Percentiles rank a stretch among this genome's conserved stretches.
Conservation (phyloP, 768 basidiomycete genomes). For the Macrocybe gigantea region DNA sequence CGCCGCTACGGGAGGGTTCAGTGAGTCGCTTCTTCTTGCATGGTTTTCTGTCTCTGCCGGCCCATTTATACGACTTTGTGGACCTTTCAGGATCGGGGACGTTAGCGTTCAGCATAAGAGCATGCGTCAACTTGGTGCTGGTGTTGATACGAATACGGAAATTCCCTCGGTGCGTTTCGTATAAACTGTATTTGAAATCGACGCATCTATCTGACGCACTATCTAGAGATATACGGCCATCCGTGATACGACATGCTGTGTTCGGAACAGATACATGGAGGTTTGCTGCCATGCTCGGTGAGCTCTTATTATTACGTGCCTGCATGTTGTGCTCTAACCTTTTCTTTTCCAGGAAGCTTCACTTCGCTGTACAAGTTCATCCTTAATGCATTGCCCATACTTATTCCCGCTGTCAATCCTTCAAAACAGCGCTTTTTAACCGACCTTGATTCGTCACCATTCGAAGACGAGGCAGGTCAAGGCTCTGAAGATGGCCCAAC, state of each 20-base stretch:
- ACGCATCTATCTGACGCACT: not conserved
- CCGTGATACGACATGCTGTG: conserved; percentile 72
- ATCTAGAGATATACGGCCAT: conserved; percentile 53
- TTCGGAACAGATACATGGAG: conserved; percentile 80
- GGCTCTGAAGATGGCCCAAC: conserved; percentile 11
- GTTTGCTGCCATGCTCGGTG: conserved; percentile 86
- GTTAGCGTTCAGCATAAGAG: conserved; percentile 77
- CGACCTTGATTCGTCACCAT: conserved; percentile 18
- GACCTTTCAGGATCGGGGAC: conserved; percentile 61
- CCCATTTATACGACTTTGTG: not conserved
- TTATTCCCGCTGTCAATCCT: conserved; percentile 46
- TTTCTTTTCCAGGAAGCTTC: conserved; percentile 50
- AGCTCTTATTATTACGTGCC: conserved; percentile 4
- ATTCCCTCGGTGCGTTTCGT: conserved; percentile 50
- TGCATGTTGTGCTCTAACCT: not conserved
- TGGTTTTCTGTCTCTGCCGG: not conserved
- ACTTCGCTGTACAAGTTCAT: conserved; percentile 74
- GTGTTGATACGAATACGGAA: conserved; percentile 67
- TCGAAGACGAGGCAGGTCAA: conserved; percentile 6
- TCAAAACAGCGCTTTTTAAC: conserved; percentile 20
- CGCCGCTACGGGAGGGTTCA: conserved; percentile 61
- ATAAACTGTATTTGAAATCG: not conserved
- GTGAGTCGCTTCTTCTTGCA: conserved; percentile 37
- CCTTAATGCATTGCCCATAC: conserved; percentile 70
- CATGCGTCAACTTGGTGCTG: conserved; percentile 77